Percentiles rank a stretch among this genome's conserved stretches.
Conservation (phyloP, 1,284 basidiomycete genomes). For the Ceratobasidium sp. region DNA sequence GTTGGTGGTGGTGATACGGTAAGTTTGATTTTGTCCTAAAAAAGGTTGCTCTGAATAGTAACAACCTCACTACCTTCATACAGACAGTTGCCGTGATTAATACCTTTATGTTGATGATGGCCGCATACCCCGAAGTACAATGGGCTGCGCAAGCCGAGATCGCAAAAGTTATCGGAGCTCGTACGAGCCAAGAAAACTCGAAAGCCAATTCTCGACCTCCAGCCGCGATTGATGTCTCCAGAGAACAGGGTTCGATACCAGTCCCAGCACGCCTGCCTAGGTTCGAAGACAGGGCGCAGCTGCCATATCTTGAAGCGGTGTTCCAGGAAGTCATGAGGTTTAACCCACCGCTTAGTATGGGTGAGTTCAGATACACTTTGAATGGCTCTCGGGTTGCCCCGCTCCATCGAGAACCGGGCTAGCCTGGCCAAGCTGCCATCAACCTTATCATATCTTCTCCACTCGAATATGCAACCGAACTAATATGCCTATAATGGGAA, state of each 20-base stretch:
- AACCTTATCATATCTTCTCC: neutral
- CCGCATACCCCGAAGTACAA: slow-evolving; percentile 62
- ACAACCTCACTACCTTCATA: neutral
- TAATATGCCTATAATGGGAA: slow-evolving; percentile 21
- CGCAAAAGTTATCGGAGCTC: slow-evolving; percentile 60
- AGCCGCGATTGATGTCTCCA: neutral
- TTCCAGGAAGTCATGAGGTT: slow-evolving; percentile 63
- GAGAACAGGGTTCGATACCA: slow-evolving; percentile 1
- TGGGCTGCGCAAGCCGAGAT: slow-evolving; percentile 64
- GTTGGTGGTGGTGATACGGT: slow-evolving; percentile 49
- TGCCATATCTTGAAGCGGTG: slow-evolving; percentile 66
- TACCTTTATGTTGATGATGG: slow-evolving; percentile 64
- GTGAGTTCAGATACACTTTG: slow-evolving; percentile 2
- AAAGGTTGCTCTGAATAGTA: neutral
- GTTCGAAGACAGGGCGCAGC: slow-evolving; percentile 61
- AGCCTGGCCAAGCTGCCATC: neutral
- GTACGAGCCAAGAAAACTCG: neutral
- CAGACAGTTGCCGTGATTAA: slow-evolving; percentile 62
- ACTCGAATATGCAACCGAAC: neutral
- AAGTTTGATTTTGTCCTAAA: neutral
- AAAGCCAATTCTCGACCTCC: neutral
- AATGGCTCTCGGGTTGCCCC: neutral
- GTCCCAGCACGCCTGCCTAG: slow-evolving; percentile 60
- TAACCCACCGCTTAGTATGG: slow-evolving; percentile 47
- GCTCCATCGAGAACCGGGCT: neutral